These are phyloP conservation scores for Diplodia corticola DNA, from an alignment of 2,329 filamentous ascomycete genomes.

Conservation along the genomic window DNA sequence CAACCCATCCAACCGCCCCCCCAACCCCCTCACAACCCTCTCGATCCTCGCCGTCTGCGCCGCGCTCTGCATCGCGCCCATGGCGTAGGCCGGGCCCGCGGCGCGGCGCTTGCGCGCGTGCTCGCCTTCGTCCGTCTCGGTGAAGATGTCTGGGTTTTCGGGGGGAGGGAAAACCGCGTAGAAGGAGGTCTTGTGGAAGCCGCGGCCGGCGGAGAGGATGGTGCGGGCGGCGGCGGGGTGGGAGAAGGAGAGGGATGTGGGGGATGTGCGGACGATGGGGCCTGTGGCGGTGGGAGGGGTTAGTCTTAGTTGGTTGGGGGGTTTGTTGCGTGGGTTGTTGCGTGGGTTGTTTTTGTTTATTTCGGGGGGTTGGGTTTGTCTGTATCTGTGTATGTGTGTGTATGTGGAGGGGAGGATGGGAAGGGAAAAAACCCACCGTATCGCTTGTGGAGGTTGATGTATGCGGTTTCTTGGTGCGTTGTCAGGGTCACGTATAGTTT, in stretches of 20 bases:
- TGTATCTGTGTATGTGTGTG: too few species aligned
- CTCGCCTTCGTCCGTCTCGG: slow-evolving; percentile 55
- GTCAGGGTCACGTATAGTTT: slow-evolving; percentile 66
- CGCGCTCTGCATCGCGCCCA: slow-evolving; percentile 29
- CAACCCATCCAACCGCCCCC: slow-evolving; percentile 32
- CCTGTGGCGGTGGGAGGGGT: neutral
- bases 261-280: slow-evolving; percentile 71
- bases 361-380: too few species aligned
- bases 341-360: neutral
- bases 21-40: slow-evolving; percentile 31
- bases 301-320: too few species aligned
- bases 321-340: too few species aligned
- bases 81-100: slow-evolving; percentile 27
- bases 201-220: slow-evolving; percentile 65
- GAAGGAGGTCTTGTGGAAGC: slow-evolving; percentile 27
- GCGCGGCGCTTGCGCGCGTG: slow-evolving; percentile 30
- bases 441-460: slow-evolving; percentile 69
- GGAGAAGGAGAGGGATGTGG: slow-evolving; percentile 74
- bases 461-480: slow-evolving; percentile 57
- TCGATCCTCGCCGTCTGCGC: slow-evolving; percentile 34
- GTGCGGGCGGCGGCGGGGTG: slow-evolving; percentile 67
- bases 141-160: slow-evolving; percentile 29
- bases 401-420: neutral
- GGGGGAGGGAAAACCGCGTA: slow-evolving; percentile 22
- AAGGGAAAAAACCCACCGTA: slow-evolving; percentile 54